Conservation (phyloP, 2,329 filamentous ascomycete species). For the Ascochyta pisi region DNA sequence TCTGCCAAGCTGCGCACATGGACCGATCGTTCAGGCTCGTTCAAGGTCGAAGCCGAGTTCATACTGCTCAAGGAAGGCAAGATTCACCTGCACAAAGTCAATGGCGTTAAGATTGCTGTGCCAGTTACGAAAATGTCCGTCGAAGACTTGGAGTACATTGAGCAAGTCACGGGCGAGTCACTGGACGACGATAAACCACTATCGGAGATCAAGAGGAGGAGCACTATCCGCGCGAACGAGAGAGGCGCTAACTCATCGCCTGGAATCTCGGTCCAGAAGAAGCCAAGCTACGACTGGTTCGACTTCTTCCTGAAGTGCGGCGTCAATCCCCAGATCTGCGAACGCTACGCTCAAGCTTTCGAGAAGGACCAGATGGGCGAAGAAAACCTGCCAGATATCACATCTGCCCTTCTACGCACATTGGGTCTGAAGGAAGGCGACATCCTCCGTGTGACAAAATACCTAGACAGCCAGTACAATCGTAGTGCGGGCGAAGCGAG, state of each 20-base stretch:
- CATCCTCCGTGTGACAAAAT: constrained; percentile 93
- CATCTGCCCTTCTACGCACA: constrained; percentile 79
- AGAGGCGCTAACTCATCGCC: constrained; percentile 46
- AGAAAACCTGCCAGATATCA: constrained; percentile 87
- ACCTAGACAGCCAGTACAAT: constrained; percentile 78
- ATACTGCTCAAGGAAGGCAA: constrained; percentile 93
- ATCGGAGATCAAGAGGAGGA: constrained; percentile 74
- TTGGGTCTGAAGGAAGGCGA: constrained; percentile 95
- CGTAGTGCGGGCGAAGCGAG: constrained; percentile 66
- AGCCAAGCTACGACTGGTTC: constrained; percentile 95
- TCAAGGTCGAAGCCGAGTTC: constrained; percentile 97
- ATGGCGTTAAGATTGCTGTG: constrained; percentile 97
- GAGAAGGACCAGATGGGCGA: constrained; percentile 94
- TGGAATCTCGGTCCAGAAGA: constrained; percentile 71
- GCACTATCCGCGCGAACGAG: constrained; percentile 59
- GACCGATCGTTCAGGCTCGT: constrained; percentile 94
- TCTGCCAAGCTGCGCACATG: constrained; percentile 82
- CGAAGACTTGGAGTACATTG: constrained; percentile 94
- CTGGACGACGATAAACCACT: constrained; percentile 91
- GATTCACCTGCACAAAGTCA: constrained; percentile 96
- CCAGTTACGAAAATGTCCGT: constrained; percentile 95
- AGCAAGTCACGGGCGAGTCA: constrained; percentile 83
- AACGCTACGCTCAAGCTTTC: constrained; percentile 92
- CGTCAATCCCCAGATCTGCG: constrained; percentile 89
- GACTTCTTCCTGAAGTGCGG: constrained; percentile 96